phyloP scores from a whole-genome alignment of 805 yeast species.

The Grigorovia jiainica region DNA sequence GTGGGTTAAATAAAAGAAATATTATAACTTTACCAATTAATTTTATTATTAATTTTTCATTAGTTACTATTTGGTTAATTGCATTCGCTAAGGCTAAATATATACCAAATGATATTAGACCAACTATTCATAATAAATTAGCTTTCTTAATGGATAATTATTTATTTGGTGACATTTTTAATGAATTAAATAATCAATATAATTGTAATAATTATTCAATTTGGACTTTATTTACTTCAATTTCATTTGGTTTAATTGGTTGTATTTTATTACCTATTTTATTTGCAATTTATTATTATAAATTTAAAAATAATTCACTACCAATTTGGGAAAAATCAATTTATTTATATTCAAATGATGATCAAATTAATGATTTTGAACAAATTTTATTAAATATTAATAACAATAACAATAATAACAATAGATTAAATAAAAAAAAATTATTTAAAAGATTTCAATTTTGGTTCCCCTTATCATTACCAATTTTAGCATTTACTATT shows the following conservation, averaged over 20 bases:
- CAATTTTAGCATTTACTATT: constrained; percentile 33
- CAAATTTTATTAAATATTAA: not conserved
- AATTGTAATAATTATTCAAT: constrained; percentile 7
- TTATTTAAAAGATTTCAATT: constrained; percentile 9
- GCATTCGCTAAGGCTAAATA: constrained; percentile 51
- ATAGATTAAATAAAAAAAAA: constrained; percentile 1
- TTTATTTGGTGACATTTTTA: constrained; percentile 25
- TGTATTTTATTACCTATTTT: constrained; percentile 15
- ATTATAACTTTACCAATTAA: constrained; percentile 33
- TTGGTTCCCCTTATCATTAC: constrained; percentile 29
- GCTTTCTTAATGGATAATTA: constrained; percentile 31
- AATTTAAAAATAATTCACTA: constrained; percentile 9
- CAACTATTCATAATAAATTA: constrained; percentile 40
- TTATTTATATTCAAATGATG: constrained; percentile 17
- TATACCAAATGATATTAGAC: constrained; percentile 47
- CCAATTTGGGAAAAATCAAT: not conserved
- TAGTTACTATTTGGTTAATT: constrained; percentile 44
- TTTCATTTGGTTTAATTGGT: constrained; percentile 9
- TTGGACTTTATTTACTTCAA: constrained; percentile 10
- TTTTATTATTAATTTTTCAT: constrained; percentile 42
- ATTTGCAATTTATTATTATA: constrained; percentile 17
- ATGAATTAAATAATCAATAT: constrained; percentile 19
- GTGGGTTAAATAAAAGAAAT: constrained; percentile 30
- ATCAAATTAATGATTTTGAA: constrained; percentile 15
- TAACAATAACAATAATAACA: constrained; percentile 1